Evolutionary conservation across 2,329 filamentous ascomycete genomes (phyloP), one percentile per base, ranked within the genome.

Genomic region (Scedosporium aurantiacum): DNA sequence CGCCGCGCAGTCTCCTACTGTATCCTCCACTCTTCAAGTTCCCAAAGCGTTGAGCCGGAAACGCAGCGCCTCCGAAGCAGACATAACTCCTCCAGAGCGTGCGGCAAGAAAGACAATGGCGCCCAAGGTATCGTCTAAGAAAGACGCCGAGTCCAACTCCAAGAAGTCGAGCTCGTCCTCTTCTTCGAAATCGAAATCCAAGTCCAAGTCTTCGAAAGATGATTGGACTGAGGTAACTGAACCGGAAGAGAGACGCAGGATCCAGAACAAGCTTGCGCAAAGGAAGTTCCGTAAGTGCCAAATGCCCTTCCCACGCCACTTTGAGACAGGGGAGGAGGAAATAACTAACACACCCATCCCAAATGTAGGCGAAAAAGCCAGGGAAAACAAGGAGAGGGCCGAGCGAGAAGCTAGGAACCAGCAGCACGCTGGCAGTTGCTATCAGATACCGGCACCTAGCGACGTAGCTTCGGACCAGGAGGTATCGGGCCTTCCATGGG

Each of bases 181-280:
- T 4, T 70, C 74, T 4, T 71, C 71, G 3, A 77, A 75, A 61
- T 45, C 61, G 23, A 78, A 74, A 61, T 67, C 70, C 57, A 80
- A 76, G 64, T 70, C 76, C 4, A 74, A 74, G 65, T 68, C 67
- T 37, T 80, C 79, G 65, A 75, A 75, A 2, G 80, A 88, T 64
- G 83, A 90, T 73, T 91, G 88, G 88, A 78, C 82, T 28, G 81
- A 86, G 0, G 79, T 91, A 52, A 82, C 81, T 5, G 87, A 91
- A 66, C 86, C 86, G 0, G 84, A 85, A 63, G 86, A 90, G 74
- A 80, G 88, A 68, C 79, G 88, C 64, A 85, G 87, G 63, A 87
- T 91, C 58, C 88, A 91, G 70, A 91, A 91, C 70, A 82, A 87
- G 60, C 82, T 90, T 63, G 88, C 88, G 1, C 88, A 91, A 68